Conservation (phyloP, 345 rosid species). For the Nasturtium officinale region DNA sequence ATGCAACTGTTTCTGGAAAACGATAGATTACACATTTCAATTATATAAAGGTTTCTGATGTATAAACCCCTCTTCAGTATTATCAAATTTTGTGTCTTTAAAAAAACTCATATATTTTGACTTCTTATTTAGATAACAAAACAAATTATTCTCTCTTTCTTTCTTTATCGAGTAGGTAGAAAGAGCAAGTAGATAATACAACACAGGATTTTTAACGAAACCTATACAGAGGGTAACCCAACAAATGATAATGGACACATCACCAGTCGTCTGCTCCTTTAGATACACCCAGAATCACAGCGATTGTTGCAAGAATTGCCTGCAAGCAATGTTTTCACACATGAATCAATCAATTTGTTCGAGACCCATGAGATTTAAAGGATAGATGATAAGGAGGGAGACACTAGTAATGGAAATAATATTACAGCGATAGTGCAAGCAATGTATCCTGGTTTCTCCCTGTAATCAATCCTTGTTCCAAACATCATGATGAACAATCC, state of each 20-base stretch:
- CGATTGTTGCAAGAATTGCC: constrained; percentile 81
- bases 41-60: constrained; percentile 6
- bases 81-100: constrained; percentile 4
- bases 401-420: constrained; percentile 11
- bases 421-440: constrained; percentile 87
- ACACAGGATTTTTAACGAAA: constrained; percentile 2
- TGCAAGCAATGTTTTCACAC: constrained; percentile 48
- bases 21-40: constrained; percentile 38
- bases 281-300: constrained; percentile 67
- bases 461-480: constrained; percentile 67
- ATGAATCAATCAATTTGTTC: neutral
- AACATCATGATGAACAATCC: constrained; percentile 67
- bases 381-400: neutral
- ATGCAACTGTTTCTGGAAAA: constrained; percentile 50
- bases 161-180: neutral
- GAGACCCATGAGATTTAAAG: neutral
- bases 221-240: constrained; percentile 36
- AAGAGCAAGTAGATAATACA: constrained; percentile 15
- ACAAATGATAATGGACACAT: constrained; percentile 12
- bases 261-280: constrained; percentile 60
- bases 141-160: neutral
- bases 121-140: neutral
- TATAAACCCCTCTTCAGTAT: constrained; percentile 6
- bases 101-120: neutral
- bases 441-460: constrained; percentile 92